A percentile compares a stretch with the other conserved stretches of the same genome.
These are phyloP conservation scores for Oryza australiensis DNA, from an alignment of 176 grass and related monocot species.

Conservation along the genomic window DNA sequence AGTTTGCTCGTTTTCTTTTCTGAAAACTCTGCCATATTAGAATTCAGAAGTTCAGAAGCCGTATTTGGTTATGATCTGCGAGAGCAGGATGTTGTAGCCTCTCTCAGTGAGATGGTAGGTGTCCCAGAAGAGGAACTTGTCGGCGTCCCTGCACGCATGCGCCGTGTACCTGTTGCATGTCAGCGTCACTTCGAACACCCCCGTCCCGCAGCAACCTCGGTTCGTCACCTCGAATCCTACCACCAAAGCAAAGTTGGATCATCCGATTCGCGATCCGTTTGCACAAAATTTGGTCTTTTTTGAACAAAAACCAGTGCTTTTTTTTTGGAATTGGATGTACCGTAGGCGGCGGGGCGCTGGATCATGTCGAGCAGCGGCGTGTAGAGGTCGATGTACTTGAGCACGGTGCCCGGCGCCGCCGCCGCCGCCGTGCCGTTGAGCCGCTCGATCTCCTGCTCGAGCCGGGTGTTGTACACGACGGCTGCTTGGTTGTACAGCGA, in stretches of 20 bases:
- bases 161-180: conserved; percentile 68
- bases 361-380: conserved; percentile 73
- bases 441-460: conserved; percentile 59
- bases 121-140: conserved; percentile 86
- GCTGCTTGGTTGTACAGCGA: conserved; percentile 72
- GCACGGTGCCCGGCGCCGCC: conserved; percentile 42
- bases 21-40: not conserved
- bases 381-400: conserved; percentile 69
- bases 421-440: conserved; percentile 56
- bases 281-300: not conserved
- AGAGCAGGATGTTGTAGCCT: conserved; percentile 61
- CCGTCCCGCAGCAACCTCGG: conserved; percentile 82
- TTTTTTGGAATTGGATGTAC: no score
- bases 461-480: conserved; percentile 55
- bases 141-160: conserved; percentile 42
- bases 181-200: conserved; percentile 69
- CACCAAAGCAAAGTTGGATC: not conserved
- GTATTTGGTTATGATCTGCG: conserved; percentile 40
- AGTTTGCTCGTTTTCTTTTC: not conserved
- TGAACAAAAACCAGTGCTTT: not conserved
- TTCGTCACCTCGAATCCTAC: conserved; percentile 65
- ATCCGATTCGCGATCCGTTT: not conserved
- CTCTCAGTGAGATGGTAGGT: conserved; percentile 78
- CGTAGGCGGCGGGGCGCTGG: conserved; percentile 56
- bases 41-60: conserved; percentile 9